Conservation (phyloP, 2,329 filamentous ascomycete species). For the Trichoderma citrinoviride region DNA sequence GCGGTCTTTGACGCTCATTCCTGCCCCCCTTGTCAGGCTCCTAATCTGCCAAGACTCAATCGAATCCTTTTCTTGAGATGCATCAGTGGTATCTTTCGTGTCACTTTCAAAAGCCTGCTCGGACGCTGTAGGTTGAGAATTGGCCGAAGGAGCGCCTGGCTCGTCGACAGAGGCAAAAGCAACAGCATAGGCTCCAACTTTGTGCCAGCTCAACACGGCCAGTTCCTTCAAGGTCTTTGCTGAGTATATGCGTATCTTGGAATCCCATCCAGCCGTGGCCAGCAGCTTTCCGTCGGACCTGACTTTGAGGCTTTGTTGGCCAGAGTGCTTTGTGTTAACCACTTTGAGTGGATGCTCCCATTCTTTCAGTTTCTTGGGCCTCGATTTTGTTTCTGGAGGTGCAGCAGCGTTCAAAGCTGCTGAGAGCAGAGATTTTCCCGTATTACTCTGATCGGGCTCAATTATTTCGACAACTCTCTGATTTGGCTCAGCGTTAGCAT, state of each 20-base stretch:
- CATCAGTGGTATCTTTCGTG: background rate
- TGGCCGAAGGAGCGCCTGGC: background rate
- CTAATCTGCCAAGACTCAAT: background rate
- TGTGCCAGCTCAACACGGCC: slow-evolving; percentile 93
- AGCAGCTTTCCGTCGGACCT: slow-evolving; percentile 80
- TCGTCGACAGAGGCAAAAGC: slow-evolving; percentile 59
- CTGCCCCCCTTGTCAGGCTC: background rate
- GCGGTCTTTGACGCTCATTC: slow-evolving; percentile 55
- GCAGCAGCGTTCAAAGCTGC: slow-evolving; percentile 23
- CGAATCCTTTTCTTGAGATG: no score
- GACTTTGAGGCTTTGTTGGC: slow-evolving; percentile 77
- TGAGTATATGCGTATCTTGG: slow-evolving; percentile 76
- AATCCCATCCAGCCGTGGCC: slow-evolving; percentile 92
- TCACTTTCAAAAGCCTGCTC: background rate
- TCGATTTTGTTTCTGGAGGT: background rate
- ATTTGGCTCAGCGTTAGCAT: slow-evolving; percentile 25
- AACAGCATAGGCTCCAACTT: slow-evolving; percentile 78
- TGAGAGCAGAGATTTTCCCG: slow-evolving; percentile 29
- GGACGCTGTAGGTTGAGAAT: background rate
- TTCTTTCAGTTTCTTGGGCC: slow-evolving; percentile 27
- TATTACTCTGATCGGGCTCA: slow-evolving; percentile 21
- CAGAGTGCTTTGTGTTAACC: slow-evolving; percentile 79
- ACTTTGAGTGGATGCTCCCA: slow-evolving; percentile 55
- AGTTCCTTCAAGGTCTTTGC: slow-evolving; percentile 78
- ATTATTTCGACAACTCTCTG: slow-evolving; percentile 31